Evolutionary conservation across 192 early-diverging fungal genomes (phyloP), one percentile per base, ranked within the genome.

Genomic region (Coemansia sp.): DNA sequence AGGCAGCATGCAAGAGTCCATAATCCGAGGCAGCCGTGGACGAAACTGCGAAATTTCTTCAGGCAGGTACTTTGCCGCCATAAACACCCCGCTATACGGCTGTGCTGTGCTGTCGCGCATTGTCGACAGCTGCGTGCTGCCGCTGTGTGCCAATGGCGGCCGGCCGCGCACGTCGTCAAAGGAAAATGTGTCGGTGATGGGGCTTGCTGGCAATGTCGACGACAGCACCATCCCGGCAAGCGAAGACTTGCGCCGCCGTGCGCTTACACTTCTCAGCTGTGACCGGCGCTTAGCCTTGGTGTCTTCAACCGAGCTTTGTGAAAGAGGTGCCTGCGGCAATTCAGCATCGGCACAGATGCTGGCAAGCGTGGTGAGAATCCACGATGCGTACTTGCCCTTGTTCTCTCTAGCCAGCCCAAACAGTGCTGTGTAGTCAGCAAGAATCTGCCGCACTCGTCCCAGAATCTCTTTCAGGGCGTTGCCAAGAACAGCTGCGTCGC

Each of bases 301-400:
- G 15, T 16, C 15, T 30, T 42, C 53, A 5, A 26, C 15, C 30
- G 45, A 17, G 14, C 16, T 42, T n/a, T 6, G 41, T 1, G 44
- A 6, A 5, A 11, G 15, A 6, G 71, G 60, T 11, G 64, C 52
- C 42, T 52, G 23, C 1, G 71, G 57, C 37, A 75, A 51, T 14
- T 75, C 71, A 14, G 53, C 51, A 28, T 74, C 71, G 7, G 73
- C 73, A 26, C 65, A 60, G 40, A 76, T 47, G 48, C 66, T 64
- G 21, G 62, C 66, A 38, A 76, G 47, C 26, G 59, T 76, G 11
- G 66, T 60, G 32, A 65, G 55, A n/a, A 69, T 49, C 40, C 65
- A 50, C 37, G 73, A 76, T 3, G 66, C 73, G 43, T 53, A 54
- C 15, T 40, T 46, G 17, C 45, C 28, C 26, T 30, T 11, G 3